These are phyloP conservation scores for Dipodascus geniculatus DNA, from an alignment of 805 yeast genomes.

Conservation along the genomic window DNA sequence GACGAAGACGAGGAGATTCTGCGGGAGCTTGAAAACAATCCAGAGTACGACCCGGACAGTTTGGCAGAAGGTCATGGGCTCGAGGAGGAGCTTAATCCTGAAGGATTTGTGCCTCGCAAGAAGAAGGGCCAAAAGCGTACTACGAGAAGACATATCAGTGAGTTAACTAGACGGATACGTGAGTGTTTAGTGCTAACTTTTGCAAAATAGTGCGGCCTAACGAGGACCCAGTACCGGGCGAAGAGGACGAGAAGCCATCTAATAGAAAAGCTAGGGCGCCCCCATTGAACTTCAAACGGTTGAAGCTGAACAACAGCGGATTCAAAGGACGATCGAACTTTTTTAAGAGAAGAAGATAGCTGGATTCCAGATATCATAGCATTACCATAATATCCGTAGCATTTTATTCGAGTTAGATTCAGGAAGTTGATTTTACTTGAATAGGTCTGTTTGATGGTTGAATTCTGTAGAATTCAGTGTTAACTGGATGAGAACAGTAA, in stretches of 20 bases:
- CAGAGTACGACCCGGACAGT: conserved; percentile 16
- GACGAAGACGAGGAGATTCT: conserved; percentile 8
- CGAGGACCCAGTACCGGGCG: not conserved
- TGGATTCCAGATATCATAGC: no score
- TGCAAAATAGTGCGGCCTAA: not conserved
- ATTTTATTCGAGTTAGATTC: no score
- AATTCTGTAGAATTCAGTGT: no score
- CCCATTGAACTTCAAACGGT: conserved; percentile 11
- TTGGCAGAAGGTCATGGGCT: conserved; percentile 2
- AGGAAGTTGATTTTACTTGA: no score
- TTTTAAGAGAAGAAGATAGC: not conserved
- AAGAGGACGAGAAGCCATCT: conserved; percentile 17
- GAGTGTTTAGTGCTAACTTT: conserved; percentile 7
- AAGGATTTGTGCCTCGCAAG: conserved; percentile 23
- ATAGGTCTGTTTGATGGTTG: no score
- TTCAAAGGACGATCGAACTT: conserved; percentile 8
- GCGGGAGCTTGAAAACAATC: conserved; percentile 12
- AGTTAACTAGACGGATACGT: conserved; percentile 8
- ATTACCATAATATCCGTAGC: no score
- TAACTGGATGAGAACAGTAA: no score
- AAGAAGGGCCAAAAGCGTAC: conserved; percentile 28
- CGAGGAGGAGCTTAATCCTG: conserved; percentile 9
- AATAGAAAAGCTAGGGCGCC: conserved; percentile 14
- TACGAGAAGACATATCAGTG: conserved; percentile 19
- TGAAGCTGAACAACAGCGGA: conserved; percentile 15